These are phyloP conservation scores for Fusarium cicatricum DNA, from an alignment of 2,329 filamentous ascomycete species.

Conservation along the genomic window DNA sequence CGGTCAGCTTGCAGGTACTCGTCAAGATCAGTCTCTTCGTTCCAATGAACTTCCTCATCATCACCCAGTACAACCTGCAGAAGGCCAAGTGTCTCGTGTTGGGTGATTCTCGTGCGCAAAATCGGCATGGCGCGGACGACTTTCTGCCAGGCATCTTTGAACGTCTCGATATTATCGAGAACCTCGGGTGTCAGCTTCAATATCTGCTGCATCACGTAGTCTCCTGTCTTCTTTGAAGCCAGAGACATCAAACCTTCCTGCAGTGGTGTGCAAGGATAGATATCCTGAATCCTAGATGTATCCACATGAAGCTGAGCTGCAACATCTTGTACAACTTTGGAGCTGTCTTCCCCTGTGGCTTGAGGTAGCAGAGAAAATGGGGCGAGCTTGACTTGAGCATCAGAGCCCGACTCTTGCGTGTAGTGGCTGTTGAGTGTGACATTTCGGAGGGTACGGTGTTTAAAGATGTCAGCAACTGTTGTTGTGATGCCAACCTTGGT, in stretches of 20 bases:
- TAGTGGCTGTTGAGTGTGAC: neutral
- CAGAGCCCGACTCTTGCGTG: conserved; percentile 39
- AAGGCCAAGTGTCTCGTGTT: neutral
- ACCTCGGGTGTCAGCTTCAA: neutral
- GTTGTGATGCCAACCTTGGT: conserved; percentile 50
- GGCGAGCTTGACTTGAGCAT: conserved; percentile 56
- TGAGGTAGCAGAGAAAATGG: conserved; percentile 55
- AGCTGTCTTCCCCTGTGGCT: conserved; percentile 29
- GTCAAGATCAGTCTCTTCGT: neutral
- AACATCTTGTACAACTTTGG: neutral
- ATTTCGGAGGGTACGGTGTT: neutral
- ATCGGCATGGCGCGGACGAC: neutral
- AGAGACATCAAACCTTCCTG: conserved; percentile 18
- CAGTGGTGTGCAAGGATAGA: conserved; percentile 5
- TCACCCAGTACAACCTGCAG: neutral
- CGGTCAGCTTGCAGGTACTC: neutral
- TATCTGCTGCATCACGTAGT: conserved; percentile 12
- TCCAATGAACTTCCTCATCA: neutral
- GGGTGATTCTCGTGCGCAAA: neutral
- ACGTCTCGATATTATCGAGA: neutral
- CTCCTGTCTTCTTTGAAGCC: conserved; percentile 12
- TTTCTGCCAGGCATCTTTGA: neutral
- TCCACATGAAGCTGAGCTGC: neutral
- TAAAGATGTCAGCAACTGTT: conserved; percentile 56
- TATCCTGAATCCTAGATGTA: neutral